phyloP scores from a whole-genome alignment of 2,329 filamentous ascomycete species.

The Huntiella bhutanensis region DNA sequence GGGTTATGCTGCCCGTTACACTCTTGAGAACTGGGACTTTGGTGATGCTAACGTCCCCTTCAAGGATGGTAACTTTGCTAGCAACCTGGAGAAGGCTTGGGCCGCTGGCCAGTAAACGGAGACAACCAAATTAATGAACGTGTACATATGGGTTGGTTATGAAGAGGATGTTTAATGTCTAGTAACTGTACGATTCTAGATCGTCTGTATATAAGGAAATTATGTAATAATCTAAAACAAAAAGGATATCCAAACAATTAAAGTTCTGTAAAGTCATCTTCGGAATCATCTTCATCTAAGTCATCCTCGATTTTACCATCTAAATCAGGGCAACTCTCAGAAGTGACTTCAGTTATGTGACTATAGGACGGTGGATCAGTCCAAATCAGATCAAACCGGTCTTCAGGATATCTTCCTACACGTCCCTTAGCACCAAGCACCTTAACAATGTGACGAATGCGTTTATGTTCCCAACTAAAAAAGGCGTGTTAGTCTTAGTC shows the following conservation, averaged over 20 bases:
- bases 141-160: background rate
- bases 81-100: conserved; percentile 10
- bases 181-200: background rate
- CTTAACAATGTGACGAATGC: conserved; percentile 31
- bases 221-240: background rate
- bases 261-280: background rate
- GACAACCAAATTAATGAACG: background rate
- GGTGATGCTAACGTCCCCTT: conserved; percentile 24
- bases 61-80: conserved; percentile 17
- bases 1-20: conserved; percentile 18
- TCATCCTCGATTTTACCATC: background rate
- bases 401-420: conserved; percentile 30
- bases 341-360: conserved; percentile 22
- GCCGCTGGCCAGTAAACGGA: background rate
- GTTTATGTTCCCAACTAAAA: conserved; percentile 38
- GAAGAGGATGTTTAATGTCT: background rate
- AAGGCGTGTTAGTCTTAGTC: background rate
- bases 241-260: conserved; percentile 1
- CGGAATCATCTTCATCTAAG: background rate
- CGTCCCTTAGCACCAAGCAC: conserved; percentile 28
- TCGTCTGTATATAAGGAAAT: background rate
- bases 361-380: conserved; percentile 31
- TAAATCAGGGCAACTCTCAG: conserved; percentile 7
- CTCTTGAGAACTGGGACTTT: conserved; percentile 22
- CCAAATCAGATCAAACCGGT: conserved; percentile 37